A percentile compares a stretch with the other conserved stretches of the same genome.
phyloP scores from a whole-genome alignment of 164 flowering plant genomes.

The Tetracentron sinense region DNA sequence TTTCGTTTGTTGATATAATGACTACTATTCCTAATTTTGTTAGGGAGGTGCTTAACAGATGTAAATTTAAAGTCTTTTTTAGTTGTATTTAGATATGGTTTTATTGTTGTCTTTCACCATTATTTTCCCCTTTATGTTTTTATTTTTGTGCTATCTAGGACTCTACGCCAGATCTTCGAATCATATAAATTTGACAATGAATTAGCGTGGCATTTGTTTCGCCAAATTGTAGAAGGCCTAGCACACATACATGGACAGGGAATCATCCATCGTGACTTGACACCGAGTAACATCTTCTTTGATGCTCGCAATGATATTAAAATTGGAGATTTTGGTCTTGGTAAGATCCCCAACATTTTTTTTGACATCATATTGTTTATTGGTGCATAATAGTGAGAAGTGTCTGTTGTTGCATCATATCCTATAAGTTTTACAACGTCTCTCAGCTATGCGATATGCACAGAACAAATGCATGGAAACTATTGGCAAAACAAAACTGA shows the following conservation, averaged over 20 bases:
- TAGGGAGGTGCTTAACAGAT: too few species aligned
- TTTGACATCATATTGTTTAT: too few species aligned
- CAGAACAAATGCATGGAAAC: too few species aligned
- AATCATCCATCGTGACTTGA: constrained; percentile 94
- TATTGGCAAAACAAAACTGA: too few species aligned
- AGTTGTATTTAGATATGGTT: neutral
- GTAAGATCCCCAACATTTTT: too few species aligned
- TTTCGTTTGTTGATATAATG: neutral
- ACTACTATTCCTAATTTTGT: neutral
- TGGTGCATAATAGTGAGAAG: too few species aligned
- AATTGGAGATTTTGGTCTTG: constrained; percentile 99
- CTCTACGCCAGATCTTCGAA: constrained; percentile 76
- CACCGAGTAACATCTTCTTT: constrained; percentile 92
- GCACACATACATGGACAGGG: constrained; percentile 97
- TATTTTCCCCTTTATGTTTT: neutral
- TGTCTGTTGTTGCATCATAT: too few species aligned
- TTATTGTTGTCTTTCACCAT: neutral
- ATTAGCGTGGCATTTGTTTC: constrained; percentile 80
- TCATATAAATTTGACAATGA: constrained; percentile 77
- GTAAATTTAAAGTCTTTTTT: too few species aligned
- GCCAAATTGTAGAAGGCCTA: constrained; percentile 95
- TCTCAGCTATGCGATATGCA: too few species aligned
- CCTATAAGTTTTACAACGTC: too few species aligned
- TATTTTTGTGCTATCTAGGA: constrained; percentile 40
- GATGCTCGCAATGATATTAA: constrained; percentile 94